Conservation (phyloP, 1,284 basidiomycete species). For the Apiotrichum brassicae region DNA sequence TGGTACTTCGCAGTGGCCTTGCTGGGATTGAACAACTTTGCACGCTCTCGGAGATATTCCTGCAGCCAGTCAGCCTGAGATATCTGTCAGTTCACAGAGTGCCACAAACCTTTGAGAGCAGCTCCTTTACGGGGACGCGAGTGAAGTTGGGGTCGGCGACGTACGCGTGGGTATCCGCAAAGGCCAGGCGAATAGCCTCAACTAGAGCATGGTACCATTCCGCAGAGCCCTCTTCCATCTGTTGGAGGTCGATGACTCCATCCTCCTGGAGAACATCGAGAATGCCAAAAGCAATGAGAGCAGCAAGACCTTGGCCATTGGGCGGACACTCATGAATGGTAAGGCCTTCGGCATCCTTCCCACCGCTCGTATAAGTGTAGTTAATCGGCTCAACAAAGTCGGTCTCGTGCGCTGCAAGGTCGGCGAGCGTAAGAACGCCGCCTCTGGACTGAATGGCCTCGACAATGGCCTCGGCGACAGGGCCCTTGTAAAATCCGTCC, state of each 20-base stretch:
- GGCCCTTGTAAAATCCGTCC: constrained; percentile 86
- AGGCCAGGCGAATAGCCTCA: constrained; percentile 20
- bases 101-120: constrained; percentile 65
- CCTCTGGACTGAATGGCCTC: constrained; percentile 70
- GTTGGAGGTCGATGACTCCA: constrained; percentile 11
- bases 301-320: constrained; percentile 93
- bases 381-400: constrained; percentile 80
- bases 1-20: constrained; percentile 59
- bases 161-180: constrained; percentile 50
- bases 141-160: constrained; percentile 73
- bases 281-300: constrained; percentile 83
- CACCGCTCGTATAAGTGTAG: constrained; percentile 57
- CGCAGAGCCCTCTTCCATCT: constrained; percentile 12
- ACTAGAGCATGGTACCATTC: constrained; percentile 19
- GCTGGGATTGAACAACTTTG: constrained; percentile 63
- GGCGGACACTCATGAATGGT: constrained; percentile 72
- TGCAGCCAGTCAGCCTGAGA: constrained; percentile 33
- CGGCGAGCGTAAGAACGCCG: constrained; percentile 82
- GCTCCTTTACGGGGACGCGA: constrained; percentile 63
- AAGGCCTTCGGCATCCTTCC: constrained; percentile 36
- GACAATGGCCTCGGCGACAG: constrained; percentile 78
- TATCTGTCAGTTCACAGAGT: too few relatives aligned
- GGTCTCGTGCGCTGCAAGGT: constrained; percentile 72
- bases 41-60: constrained; percentile 71
- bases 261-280: constrained; percentile 55